Evolutionary conservation across 106 monocot species (phyloP), one percentile per base, ranked within the genome.

Genomic region (Chionographis japonica): DNA sequence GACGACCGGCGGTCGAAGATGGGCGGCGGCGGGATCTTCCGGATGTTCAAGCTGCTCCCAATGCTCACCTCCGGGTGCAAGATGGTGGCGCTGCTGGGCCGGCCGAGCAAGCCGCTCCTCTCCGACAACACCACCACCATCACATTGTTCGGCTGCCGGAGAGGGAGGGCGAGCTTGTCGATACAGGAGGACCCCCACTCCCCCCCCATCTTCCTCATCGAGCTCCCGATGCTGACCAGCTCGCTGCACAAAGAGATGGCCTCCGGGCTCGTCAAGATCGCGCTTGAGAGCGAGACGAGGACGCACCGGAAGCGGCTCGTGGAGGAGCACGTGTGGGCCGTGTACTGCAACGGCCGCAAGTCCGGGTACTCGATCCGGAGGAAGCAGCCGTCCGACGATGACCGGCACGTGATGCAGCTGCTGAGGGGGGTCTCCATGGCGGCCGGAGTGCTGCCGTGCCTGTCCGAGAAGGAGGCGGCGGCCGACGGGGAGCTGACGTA

Each of bases 351-450:
- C 65, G 89, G 89, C 6, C 62, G 89, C 36, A 90, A 90, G 68
- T 77, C 77, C 10, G 89, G 89, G 11, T 90, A 83, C 60, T 73
- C 85, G 27, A 81, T 90, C 3, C 40, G 89, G 16, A 52, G 89
- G 60, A 85, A 85, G 65, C 68, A 79, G 40, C 19, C 63, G 4
- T 79, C 80, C 46, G 82, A 85, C 51, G 85, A 82, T 16, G 89
- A 90, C 60, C 56, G 75, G 17, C 61, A 85, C 62, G 89, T 89
- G 54, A 69, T 90, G 85, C 85, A 78, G 72, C 60, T 90, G 60
- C 77, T 90, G 13, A 67, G 82, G 40, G 79, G 89, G n/a, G 89
- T 90, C 39, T 90, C 89, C 4, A 90, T 85, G 89, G 89, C 85
- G 36, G 89, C 89, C 60, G 89, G 89, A 19, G 85, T 90, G 49